Conservation (phyloP, 169 alveolate genomes). For the Amoebophrya sp. region DNA sequence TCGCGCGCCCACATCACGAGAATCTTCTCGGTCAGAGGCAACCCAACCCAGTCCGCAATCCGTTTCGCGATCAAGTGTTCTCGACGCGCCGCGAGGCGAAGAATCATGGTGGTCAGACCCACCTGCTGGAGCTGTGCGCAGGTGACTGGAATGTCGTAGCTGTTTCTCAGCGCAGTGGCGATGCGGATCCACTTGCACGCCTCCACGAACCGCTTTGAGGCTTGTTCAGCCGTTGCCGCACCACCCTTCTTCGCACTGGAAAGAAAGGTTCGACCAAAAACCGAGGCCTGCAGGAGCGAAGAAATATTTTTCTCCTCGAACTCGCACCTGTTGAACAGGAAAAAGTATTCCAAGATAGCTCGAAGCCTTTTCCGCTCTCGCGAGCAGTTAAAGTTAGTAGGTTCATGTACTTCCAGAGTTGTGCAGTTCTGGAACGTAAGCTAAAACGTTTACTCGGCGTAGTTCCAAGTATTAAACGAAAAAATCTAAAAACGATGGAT, state of each 20-base stretch:
- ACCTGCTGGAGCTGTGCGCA: slow-evolving; percentile 5
- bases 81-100: neutral
- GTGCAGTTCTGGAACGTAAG: too few species aligned
- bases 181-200: neutral
- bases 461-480: too few species aligned
- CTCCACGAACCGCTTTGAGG: neutral
- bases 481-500: too few species aligned
- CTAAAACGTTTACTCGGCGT: too few species aligned
- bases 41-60: neutral
- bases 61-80: slow-evolving; percentile 10
- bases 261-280: neutral
- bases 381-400: too few species aligned
- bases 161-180: neutral
- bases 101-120: neutral
- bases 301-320: neutral
- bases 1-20: neutral
- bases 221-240: neutral
- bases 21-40: neutral
- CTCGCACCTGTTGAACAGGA: slow-evolving; percentile 8
- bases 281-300: neutral
- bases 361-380: too few species aligned
- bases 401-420: too few species aligned
- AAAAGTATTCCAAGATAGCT: too few species aligned
- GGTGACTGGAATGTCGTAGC: neutral
- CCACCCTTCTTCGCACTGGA: neutral